A percentile compares a stretch with the other conserved stretches of the same genome.
phyloP scores from a whole-genome alignment of 1,139 yeast species.

The Candida sp. region DNA sequence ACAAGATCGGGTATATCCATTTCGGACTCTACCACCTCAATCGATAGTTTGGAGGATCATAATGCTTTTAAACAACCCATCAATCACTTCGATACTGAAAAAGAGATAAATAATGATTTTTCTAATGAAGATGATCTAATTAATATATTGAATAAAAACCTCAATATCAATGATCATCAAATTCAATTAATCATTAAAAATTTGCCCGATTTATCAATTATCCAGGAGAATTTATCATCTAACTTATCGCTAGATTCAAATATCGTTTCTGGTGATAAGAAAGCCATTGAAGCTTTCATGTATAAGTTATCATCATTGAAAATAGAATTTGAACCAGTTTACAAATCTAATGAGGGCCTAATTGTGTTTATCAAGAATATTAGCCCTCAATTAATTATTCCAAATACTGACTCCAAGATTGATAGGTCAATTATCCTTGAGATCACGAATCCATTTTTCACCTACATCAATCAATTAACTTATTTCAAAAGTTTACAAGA shows the following conservation, averaged over 20 bases:
- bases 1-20: background rate
- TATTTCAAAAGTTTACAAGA: conserved; percentile 1
- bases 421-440: background rate
- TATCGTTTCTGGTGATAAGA: background rate
- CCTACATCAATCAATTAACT: background rate
- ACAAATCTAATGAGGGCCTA: background rate
- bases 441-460: background rate
- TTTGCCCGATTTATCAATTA: background rate
- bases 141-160: background rate
- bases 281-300: conserved; percentile 1
- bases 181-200: background rate
- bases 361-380: conserved; percentile 1
- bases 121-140: background rate
- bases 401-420: background rate
- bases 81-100: too few relatives aligned
- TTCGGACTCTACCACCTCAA: background rate
- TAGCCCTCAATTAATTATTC: background rate
- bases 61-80: background rate
- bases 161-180: background rate
- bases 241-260: background rate
- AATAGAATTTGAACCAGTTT: background rate
- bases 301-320: background rate
- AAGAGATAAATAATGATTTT: background rate
- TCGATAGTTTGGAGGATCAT: background rate
- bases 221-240: background rate